Evolutionary conservation across 768 basidiomycete genomes (phyloP).

Genomic region (Lactifluus pinguis): DNA sequence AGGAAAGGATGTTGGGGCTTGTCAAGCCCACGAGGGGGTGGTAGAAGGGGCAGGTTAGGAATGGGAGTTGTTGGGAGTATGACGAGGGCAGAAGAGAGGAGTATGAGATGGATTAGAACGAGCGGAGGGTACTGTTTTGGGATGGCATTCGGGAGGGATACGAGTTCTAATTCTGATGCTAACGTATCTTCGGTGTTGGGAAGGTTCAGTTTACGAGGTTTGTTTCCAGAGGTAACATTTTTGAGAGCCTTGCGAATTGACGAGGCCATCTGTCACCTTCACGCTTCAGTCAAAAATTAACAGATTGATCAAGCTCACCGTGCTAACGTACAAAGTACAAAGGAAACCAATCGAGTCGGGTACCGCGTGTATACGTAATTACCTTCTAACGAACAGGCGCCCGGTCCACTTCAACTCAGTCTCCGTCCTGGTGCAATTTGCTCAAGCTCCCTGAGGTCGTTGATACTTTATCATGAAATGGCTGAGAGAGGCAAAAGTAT

Average conservation of each 20-base stretch:
- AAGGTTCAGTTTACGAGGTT: background rate
- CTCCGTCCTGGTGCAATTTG: too few relatives aligned
- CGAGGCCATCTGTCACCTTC: background rate
- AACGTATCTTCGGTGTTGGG: background rate
- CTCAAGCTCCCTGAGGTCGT: too few relatives aligned
- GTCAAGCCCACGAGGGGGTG: slow-evolving; percentile 29
- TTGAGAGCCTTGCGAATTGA: slow-evolving; percentile 8
- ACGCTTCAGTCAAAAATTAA: too few relatives aligned
- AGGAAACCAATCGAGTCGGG: too few relatives aligned
- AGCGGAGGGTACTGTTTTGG: slow-evolving; percentile 10
- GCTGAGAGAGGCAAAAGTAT: too few relatives aligned
- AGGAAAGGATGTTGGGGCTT: slow-evolving; percentile 67
- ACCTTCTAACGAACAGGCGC: too few relatives aligned
- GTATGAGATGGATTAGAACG: slow-evolving; percentile 8
- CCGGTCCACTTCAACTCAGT: too few relatives aligned
- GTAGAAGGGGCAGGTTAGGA: slow-evolving; percentile 4
- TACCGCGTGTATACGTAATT: too few relatives aligned
- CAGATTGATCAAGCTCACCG: too few relatives aligned
- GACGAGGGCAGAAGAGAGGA: slow-evolving; percentile 8
- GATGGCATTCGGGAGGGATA: slow-evolving; percentile 6
- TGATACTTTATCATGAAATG: too few relatives aligned
- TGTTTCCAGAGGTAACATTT: slow-evolving; percentile 1
- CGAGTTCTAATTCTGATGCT: background rate
- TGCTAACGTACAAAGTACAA: too few relatives aligned
- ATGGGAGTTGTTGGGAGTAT: slow-evolving; percentile 7